Evolutionary conservation across 257 asterid species (phyloP).

Genomic region (Forsythia suspensa): DNA sequence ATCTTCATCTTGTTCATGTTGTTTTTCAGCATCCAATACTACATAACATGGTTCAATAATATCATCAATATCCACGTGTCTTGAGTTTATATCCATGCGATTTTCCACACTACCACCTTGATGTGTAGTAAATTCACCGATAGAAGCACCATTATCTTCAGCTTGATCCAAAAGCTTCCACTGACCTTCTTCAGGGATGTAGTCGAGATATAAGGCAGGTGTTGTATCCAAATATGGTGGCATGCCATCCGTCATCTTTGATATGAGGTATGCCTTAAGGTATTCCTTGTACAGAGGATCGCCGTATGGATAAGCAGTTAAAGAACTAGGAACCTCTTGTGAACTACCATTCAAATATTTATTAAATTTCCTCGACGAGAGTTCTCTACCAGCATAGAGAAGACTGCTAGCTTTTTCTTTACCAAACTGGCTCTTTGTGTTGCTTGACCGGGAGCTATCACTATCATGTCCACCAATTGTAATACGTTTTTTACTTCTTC

Average conservation of each 20-base stretch:
- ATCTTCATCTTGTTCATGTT: constrained; percentile 40
- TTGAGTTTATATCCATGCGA: constrained; percentile 22
- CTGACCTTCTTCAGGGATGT: constrained; percentile 72
- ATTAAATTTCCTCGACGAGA: constrained; percentile 31
- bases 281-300: constrained; percentile 58
- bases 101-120: constrained; percentile 25
- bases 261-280: constrained; percentile 41
- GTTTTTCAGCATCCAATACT: constrained; percentile 52
- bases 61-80: constrained; percentile 29
- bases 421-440: constrained; percentile 26
- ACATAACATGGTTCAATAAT: constrained; percentile 71
- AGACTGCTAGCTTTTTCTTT: constrained; percentile 31
- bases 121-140: constrained; percentile 24
- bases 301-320: constrained; percentile 34
- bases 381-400: constrained; percentile 34
- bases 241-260: constrained; percentile 42
- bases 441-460: constrained; percentile 24
- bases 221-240: constrained; percentile 41
- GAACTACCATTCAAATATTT: constrained; percentile 34
- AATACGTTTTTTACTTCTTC: constrained; percentile 13
- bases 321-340: constrained; percentile 32
- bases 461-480: constrained; percentile 5
- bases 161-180: constrained; percentile 66
- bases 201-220: constrained; percentile 54
- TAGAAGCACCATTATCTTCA: constrained; percentile 32